phyloP scores from a whole-genome alignment of 2,329 filamentous ascomycete species.

The Huntiella savannae region DNA sequence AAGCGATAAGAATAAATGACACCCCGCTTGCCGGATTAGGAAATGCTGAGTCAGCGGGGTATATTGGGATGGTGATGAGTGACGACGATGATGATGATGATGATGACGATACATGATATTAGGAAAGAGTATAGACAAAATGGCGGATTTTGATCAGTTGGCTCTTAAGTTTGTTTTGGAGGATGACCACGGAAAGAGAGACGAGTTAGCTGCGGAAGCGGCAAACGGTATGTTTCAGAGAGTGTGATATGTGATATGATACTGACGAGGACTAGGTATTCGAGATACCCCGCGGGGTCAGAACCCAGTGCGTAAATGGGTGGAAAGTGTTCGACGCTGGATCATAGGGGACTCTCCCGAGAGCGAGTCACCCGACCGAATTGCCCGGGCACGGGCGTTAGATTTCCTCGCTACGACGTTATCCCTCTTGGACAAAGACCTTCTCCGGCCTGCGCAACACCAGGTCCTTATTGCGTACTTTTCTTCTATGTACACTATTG shows the following conservation, averaged over 20 bases:
- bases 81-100: too few relatives aligned
- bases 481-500: slow-evolving; percentile 37
- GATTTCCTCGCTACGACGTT: slow-evolving; percentile 38
- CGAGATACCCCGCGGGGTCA: slow-evolving; percentile 24
- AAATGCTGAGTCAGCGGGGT: too few relatives aligned
- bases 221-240: slow-evolving; percentile 20
- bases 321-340: slow-evolving; percentile 35
- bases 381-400: slow-evolving; percentile 34
- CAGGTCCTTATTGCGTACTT: slow-evolving; percentile 35
- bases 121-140: slow-evolving; percentile 13
- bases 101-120: too few relatives aligned
- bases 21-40: too few relatives aligned
- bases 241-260: too few relatives aligned
- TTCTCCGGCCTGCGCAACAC: slow-evolving; percentile 33
- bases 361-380: slow-evolving; percentile 29
- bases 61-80: too few relatives aligned
- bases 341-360: slow-evolving; percentile 25
- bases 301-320: slow-evolving; percentile 33
- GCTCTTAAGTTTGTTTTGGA: slow-evolving; percentile 35
- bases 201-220: slow-evolving; percentile 25
- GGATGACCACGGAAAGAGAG: slow-evolving; percentile 25
- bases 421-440: slow-evolving; percentile 25
- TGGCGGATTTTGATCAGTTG: slow-evolving; percentile 33
- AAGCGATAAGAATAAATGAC: too few relatives aligned
- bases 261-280: slow-evolving; percentile 13